Conservation (phyloP, 495 filamentous ascomycete species). For the Glonium stellatum region DNA sequence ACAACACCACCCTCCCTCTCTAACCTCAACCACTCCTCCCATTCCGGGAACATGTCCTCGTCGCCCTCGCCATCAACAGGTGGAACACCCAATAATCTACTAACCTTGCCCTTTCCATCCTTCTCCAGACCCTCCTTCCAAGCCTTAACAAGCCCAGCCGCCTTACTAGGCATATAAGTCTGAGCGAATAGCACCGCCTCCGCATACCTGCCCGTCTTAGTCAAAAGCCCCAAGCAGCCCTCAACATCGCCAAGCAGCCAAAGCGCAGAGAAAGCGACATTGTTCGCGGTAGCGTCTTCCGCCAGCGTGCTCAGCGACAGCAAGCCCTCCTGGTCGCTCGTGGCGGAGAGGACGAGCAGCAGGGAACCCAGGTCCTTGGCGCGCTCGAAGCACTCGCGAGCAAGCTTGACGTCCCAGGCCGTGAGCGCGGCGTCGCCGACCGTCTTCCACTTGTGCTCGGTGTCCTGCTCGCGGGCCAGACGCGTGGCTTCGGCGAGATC, state of each 20-base stretch:
- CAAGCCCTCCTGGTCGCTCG: conserved; percentile 66
- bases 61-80: conserved; percentile 59
- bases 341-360: conserved; percentile 77
- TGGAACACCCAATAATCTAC: conserved; percentile 76
- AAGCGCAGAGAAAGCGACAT: conserved; percentile 82
- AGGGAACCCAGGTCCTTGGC: conserved; percentile 86
- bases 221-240: conserved; percentile 72
- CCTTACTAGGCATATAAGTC: conserved; percentile 84
- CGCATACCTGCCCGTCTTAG: conserved; percentile 66
- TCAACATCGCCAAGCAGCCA: conserved; percentile 83
- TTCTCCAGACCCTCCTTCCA: conserved; percentile 82
- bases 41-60: conserved; percentile 89
- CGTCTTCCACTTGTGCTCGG: conserved; percentile 95
- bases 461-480: conserved; percentile 74
- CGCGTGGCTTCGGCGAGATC: conserved; percentile 77
- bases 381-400: conserved; percentile 84
- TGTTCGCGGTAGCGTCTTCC: conserved; percentile 68
- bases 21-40: conserved; percentile 79
- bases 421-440: conserved; percentile 85
- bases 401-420: conserved; percentile 79
- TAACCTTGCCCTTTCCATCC: conserved; percentile 72
- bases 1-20: conserved; percentile 57
- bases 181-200: conserved; percentile 88
- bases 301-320: conserved; percentile 64
- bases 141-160: conserved; percentile 55